These are phyloP conservation scores for Rauvolfia tetraphylla DNA, from an alignment of 257 asterid species.

Conservation along the genomic window DNA sequence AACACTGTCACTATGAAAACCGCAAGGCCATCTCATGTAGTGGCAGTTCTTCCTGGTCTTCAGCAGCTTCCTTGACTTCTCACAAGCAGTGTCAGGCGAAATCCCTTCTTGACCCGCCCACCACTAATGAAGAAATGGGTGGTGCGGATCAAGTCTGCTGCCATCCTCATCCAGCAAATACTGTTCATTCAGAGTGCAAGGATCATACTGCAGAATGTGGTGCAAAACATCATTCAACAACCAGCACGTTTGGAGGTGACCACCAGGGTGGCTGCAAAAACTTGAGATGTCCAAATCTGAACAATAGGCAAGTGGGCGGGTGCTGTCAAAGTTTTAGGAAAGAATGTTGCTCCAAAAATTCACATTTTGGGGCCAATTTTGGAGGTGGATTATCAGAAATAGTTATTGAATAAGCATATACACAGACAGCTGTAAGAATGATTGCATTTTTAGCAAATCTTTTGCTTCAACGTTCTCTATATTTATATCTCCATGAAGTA, in stretches of 20 bases:
- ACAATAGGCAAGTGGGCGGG: conserved; percentile 30
- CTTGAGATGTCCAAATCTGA: neutral
- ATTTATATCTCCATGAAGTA: no score
- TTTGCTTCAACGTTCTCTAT: no score
- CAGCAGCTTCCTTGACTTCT: neutral
- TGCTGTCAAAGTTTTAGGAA: conserved; percentile 50
- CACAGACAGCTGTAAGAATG: neutral
- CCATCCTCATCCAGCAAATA: conserved; percentile 9
- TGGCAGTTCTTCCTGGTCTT: conserved; percentile 12
- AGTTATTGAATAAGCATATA: conserved; percentile 33
- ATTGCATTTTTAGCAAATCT: neutral
- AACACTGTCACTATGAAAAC: conserved; percentile 9
- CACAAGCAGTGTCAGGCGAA: conserved; percentile 2
- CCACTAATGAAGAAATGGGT: conserved; percentile 8
- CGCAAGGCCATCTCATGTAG: neutral
- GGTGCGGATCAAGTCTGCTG: conserved; percentile 25
- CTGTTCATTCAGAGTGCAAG: conserved; percentile 11
- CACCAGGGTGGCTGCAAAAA: conserved; percentile 16
- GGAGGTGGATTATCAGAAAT: conserved; percentile 53
- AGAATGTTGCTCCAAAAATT: conserved; percentile 42
- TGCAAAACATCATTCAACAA: conserved; percentile 8
- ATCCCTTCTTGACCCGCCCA: neutral
- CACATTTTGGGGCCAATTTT: conserved; percentile 27
- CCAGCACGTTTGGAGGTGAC: conserved; percentile 1
- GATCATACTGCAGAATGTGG: conserved; percentile 16